Percentiles rank a stretch among this genome's conserved stretches.
Evolutionary conservation across 495 filamentous ascomycete species (phyloP).

Genomic region (Penicillium steckii): DNA sequence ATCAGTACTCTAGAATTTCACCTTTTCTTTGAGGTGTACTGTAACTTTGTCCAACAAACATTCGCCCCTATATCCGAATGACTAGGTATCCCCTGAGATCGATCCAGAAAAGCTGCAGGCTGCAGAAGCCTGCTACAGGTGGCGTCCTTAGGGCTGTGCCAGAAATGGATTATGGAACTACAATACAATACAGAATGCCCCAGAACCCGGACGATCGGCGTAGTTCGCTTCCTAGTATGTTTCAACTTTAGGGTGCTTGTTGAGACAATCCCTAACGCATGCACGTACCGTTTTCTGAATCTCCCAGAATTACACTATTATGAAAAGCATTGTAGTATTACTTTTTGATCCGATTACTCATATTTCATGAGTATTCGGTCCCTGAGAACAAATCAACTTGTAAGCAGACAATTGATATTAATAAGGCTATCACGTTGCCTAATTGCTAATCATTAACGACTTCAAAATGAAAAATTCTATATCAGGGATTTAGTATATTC

Average conservation of each 20-base stretch:
- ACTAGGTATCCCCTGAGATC: neutral
- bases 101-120: neutral
- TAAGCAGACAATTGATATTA: too few species aligned
- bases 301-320: too few species aligned
- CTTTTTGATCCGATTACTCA: neutral
- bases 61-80: too few species aligned
- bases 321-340: too few species aligned
- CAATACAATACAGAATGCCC: neutral
- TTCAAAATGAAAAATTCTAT: too few species aligned
- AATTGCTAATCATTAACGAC: too few species aligned
- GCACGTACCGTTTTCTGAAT: neutral
- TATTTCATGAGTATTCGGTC: neutral
- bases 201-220: slow-evolving; percentile 1
- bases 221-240: slow-evolving; percentile 5
- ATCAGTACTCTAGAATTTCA: too few species aligned
- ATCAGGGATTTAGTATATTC: too few species aligned
- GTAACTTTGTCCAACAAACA: too few species aligned
- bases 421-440: too few species aligned
- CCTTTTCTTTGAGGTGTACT: too few species aligned
- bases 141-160: neutral
- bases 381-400: neutral
- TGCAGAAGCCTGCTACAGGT: neutral
- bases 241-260: neutral
- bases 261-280: slow-evolving; percentile 10
- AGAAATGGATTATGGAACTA: neutral